Conservation (phyloP, 129 eudicot species). For the Oenanthe sinensis region DNA sequence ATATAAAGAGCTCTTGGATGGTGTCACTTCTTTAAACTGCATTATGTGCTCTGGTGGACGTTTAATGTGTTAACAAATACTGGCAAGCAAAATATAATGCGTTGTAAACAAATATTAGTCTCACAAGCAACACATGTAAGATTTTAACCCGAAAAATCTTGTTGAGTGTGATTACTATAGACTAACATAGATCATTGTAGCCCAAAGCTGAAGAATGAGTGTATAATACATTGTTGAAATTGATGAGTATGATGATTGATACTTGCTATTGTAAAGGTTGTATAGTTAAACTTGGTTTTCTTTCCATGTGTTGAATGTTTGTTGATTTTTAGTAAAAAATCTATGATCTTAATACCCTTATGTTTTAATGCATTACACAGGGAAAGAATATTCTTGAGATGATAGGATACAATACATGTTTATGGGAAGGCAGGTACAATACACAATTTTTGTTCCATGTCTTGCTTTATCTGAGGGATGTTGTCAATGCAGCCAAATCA, state of each 20-base stretch:
- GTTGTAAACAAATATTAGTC: neutral
- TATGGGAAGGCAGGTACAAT: slow-evolving; percentile 15
- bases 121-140: neutral
- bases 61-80: neutral
- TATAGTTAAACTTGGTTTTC: neutral
- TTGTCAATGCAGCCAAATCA: neutral
- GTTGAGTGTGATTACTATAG: neutral
- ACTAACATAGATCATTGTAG: neutral
- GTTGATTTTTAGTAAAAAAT: neutral
- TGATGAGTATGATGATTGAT: neutral
- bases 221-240: neutral
- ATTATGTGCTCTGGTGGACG: neutral
- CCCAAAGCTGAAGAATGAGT: neutral
- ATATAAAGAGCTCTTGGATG: neutral
- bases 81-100: neutral
- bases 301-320: neutral
- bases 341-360: slow-evolving; percentile 6
- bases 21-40: neutral
- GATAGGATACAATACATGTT: slow-evolving; percentile 15
- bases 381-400: slow-evolving; percentile 11
- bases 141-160: neutral
- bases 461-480: neutral
- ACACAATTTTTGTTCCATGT: slow-evolving; percentile 41
- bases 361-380: slow-evolving; percentile 16
- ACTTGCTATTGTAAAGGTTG: neutral